These are phyloP conservation scores for Rhododendron kiyosumense DNA, from an alignment of 148 eudicot genomes.

Conservation along the genomic window DNA sequence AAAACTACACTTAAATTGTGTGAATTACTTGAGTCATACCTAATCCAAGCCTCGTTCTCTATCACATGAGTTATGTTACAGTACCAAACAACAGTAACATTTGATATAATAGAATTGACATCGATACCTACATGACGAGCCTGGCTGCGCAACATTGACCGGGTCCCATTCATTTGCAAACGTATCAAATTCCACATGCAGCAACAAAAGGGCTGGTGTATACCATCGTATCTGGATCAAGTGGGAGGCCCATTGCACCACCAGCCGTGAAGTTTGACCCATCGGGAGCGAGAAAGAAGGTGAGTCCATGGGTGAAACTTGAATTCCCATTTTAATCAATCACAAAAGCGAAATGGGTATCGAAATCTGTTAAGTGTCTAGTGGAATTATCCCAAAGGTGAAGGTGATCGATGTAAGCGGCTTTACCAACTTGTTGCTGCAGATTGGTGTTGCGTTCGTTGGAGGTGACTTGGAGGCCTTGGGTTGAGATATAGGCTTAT, in stretches of 20 bases:
- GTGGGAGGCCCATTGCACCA: neutral
- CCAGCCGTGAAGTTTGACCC: neutral
- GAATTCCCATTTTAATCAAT: neutral
- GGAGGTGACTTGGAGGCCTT: neutral
- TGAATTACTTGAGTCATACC: neutral
- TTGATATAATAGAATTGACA: neutral
- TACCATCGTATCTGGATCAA: neutral
- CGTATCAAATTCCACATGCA: constrained; percentile 16
- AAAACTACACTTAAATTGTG: neutral
- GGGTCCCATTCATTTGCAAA: neutral
- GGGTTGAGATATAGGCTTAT: neutral
- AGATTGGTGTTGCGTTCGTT: neutral
- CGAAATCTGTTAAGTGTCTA: neutral
- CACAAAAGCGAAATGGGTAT: neutral
- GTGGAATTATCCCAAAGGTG: neutral
- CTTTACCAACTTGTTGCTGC: neutral
- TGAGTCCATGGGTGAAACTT: neutral
- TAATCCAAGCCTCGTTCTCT: neutral
- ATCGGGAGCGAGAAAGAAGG: neutral
- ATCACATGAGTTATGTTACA: neutral
- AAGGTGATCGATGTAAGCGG: neutral
- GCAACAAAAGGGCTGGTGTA: neutral
- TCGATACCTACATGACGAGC: neutral
- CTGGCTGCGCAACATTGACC: too few species aligned
- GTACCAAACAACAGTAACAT: neutral